Conservation (phyloP, 306 rosid genomes). For the Dalbergia cochinchinensis region DNA sequence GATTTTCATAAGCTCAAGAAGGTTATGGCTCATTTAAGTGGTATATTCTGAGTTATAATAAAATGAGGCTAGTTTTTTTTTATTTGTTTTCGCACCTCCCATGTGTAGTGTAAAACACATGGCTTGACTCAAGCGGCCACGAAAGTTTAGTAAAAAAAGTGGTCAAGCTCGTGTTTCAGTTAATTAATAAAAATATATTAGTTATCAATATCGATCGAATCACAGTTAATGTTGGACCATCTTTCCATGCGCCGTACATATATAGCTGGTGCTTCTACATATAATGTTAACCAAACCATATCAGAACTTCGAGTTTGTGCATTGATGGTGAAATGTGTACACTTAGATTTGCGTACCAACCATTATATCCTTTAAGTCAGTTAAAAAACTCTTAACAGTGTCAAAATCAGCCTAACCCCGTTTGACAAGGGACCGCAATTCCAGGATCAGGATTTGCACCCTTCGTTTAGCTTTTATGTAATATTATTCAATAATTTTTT, state of each 20-base stretch:
- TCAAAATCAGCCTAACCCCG: constrained; percentile 36
- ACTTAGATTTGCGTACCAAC: constrained; percentile 42
- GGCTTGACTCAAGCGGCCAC: neutral
- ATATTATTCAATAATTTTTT: no score
- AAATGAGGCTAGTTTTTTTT: neutral
- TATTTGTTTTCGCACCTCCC: neutral
- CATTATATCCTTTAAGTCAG: constrained; percentile 38
- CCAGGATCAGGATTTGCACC: constrained; percentile 63
- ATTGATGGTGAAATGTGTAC: constrained; percentile 35
- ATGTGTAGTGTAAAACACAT: neutral
- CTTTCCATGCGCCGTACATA: constrained; percentile 16
- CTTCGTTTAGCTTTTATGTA: constrained; percentile 39
- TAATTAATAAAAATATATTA: neutral
- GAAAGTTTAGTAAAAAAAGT: neutral
- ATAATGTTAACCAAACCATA: neutral
- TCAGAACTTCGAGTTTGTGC: neutral
- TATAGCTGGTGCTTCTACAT: neutral
- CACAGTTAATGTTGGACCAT: constrained; percentile 40
- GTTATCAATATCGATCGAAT: neutral
- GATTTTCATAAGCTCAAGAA: neutral
- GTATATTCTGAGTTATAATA: no score
- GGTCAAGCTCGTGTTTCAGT: constrained; percentile 25
- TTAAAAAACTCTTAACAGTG: constrained; percentile 8
- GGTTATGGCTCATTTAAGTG: neutral
- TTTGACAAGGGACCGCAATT: constrained; percentile 50